Conservation (phyloP, 2,329 filamentous ascomycete species). For the Xylariomycetidae sp. region DNA sequence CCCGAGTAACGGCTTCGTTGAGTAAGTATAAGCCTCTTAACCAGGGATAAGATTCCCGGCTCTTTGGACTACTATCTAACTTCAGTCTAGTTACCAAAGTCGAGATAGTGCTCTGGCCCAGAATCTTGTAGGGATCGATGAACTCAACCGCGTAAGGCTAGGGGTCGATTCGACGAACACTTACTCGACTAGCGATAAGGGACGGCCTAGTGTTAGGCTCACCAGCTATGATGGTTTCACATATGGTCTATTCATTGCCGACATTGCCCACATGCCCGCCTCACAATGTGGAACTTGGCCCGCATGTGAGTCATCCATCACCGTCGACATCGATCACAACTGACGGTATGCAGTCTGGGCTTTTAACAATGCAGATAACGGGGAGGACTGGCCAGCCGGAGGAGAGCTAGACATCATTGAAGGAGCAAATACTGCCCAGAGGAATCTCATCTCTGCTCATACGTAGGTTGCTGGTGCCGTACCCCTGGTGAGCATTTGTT, state of each 20-base stretch:
- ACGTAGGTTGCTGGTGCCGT: conserved; percentile 44
- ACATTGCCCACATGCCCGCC: conserved; percentile 69
- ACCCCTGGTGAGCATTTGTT: no score
- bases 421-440: conserved; percentile 58
- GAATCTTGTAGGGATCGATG: conserved; percentile 39
- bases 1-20: conserved; percentile 63
- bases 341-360: conserved; percentile 41
- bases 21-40: conserved; percentile 53
- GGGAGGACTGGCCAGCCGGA: conserved; percentile 52
- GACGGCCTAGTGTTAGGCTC: conserved; percentile 60
- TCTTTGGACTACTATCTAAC: no score
- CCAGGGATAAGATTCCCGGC: no score
- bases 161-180: conserved; percentile 38
- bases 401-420: conserved; percentile 71
- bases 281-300: conserved; percentile 71
- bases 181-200: conserved; percentile 30
- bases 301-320: conserved; percentile 51
- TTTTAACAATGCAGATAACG: conserved; percentile 33
- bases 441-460: conserved; percentile 60
- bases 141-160: conserved; percentile 38
- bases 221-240: conserved; percentile 60
- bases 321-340: no score
- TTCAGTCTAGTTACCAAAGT: conserved; percentile 37
- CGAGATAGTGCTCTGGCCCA: conserved; percentile 32
- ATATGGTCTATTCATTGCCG: conserved; percentile 65